Evolutionary conservation across 768 basidiomycete genomes (phyloP), one percentile per base, ranked within the genome.

Genomic region (Rhodocollybia butyracea): DNA sequence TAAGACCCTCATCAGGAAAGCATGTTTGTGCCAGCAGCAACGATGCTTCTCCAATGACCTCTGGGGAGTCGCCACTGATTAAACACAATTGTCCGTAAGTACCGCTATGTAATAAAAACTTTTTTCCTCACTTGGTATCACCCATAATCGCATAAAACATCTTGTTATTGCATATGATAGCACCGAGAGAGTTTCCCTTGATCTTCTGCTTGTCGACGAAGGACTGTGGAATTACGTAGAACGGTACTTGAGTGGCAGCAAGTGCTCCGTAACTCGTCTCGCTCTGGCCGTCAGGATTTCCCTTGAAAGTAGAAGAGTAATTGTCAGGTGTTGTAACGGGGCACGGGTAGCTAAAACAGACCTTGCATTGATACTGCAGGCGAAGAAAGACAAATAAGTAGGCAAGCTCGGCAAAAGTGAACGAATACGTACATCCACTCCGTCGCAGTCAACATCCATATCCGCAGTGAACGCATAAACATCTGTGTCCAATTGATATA

Each of bases 121-220:
- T n/a, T n/a, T n/a, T n/a, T n/a, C n/a, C n/a, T n/a, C 24, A 66
- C 65, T 67, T 58, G 43, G 59, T 59, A 40, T 67, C 66, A 11
- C 64, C 66, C 24, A 62, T 63, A 22, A 67, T 67, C 10, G 60
- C 64, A 39, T 67, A 67, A n/a, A 63, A 63, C 64, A 67, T 67
- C 48, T 65, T 61, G 5, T 53, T 58, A 22, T 56, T 55, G 40
- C 66, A 67, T 11, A 67, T 62, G 30, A 67, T 61, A 2, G 64
- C 64, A 8, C 63, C 64, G 3, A 67, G 57, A 15, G 64, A 62
- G 63, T 66, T 64, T 42, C 43, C 30, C 19, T 50, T 57, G 31
- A 63, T 24, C 31, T 59, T 46, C 10, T 58, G 32, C 31, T 42
- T 50, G 22, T 40, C 15, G 13, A 59, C 58, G 55, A 67, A 67